Evolutionary conservation across 345 rosid genomes (phyloP).

Genomic region (Turritis glabra): DNA sequence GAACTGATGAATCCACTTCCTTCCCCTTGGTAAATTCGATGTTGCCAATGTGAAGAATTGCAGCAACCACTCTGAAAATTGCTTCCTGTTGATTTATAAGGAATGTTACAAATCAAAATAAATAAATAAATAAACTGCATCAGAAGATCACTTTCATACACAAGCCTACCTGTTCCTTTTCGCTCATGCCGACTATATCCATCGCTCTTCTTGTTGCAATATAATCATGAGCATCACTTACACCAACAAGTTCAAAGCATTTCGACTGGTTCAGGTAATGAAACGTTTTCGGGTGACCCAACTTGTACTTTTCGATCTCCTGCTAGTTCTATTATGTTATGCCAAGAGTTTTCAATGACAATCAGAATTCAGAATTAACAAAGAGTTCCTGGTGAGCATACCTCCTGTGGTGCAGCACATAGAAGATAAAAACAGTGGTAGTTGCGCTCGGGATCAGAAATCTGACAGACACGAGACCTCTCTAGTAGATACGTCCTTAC

Average conservation of each 20-base stretch:
- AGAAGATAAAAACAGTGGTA: slow-evolving; percentile 96
- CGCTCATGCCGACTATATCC: slow-evolving; percentile 91
- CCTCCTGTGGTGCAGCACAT: slow-evolving; percentile 96
- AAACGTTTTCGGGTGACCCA: slow-evolving; percentile 65
- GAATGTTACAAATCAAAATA: not conserved
- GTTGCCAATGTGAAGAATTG: slow-evolving; percentile 88
- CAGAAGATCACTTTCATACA: not conserved
- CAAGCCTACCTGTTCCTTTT: slow-evolving; percentile 71
- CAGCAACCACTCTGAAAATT: slow-evolving; percentile 89
- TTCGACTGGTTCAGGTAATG: slow-evolving; percentile 90
- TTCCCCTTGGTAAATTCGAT: slow-evolving; percentile 74
- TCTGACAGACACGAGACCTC: slow-evolving; percentile 94
- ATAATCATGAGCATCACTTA: slow-evolving; percentile 88
- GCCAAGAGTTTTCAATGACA: not conserved
- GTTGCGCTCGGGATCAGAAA: slow-evolving; percentile 85
- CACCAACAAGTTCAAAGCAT: slow-evolving; percentile 80
- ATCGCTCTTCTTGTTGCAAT: slow-evolving; percentile 90
- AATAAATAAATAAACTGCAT: not conserved
- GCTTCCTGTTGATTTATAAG: slow-evolving; percentile 59
- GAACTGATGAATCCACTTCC: slow-evolving; percentile 82
- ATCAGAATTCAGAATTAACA: not conserved
- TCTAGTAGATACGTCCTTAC: slow-evolving; percentile 90
- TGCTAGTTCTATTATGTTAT: slow-evolving; percentile 38
- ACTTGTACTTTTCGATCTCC: slow-evolving; percentile 84
- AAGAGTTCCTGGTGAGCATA: slow-evolving; percentile 15